phyloP scores from a whole-genome alignment of 73 alveolate genomes.

The Tetrahymena malaccensis region DNA sequence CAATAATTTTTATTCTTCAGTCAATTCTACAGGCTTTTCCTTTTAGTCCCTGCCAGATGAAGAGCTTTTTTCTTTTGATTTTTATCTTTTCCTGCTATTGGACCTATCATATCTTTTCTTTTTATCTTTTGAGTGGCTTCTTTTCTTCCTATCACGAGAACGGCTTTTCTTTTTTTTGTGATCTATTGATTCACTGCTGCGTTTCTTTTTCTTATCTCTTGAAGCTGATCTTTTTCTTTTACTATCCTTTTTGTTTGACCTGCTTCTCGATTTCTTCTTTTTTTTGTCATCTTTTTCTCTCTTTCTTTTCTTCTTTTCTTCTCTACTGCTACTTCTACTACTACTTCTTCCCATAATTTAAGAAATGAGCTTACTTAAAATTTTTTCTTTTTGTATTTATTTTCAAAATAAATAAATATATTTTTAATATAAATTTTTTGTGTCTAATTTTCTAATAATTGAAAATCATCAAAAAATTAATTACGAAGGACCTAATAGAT shows the following conservation, averaged over 20 bases:
- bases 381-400: background rate
- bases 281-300: background rate
- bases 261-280: background rate
- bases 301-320: constrained; percentile 20
- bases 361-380: background rate
- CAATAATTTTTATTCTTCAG: constrained; percentile 1
- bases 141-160: constrained; percentile 4
- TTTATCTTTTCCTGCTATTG: constrained; percentile 1
- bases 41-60: background rate
- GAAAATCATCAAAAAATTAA: background rate
- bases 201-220: constrained; percentile 5
- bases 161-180: constrained; percentile 8
- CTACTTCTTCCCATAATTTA: constrained; percentile 25
- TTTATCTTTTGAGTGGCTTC: background rate
- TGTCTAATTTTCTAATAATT: background rate
- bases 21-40: background rate
- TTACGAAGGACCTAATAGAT: background rate
- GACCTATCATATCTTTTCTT: background rate
- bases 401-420: background rate
- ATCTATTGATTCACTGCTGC: background rate
- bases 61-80: background rate
- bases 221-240: constrained; percentile 4
- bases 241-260: background rate
- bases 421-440: background rate
- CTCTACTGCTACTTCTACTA: constrained; percentile 23